phyloP scores from a whole-genome alignment of 352 stramenopile species.

The Globisporangium abappressorium region DNA sequence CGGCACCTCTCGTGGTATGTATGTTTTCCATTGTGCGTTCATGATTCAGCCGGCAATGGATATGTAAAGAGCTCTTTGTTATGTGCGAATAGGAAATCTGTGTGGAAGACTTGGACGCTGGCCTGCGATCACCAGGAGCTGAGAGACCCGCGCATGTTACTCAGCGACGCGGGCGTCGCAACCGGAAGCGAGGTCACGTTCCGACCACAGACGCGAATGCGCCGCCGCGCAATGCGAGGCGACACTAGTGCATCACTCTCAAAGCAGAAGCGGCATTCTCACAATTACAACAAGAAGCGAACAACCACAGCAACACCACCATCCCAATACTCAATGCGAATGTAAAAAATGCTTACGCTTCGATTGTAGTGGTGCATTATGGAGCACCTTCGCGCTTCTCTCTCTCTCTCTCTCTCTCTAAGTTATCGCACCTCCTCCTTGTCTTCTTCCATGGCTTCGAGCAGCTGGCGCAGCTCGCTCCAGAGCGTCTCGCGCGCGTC shows the following conservation, averaged over 20 bases:
- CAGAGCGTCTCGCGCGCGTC: slow-evolving; percentile 76
- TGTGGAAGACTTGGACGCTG: slow-evolving; percentile 25
- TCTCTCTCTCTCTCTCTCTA: slow-evolving; percentile 10
- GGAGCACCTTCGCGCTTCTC: background rate
- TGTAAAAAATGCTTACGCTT: background rate
- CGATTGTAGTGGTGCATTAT: background rate
- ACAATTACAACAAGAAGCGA: background rate
- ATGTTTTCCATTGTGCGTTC: background rate
- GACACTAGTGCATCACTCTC: background rate
- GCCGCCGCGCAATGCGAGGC: background rate
- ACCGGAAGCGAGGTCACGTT: slow-evolving; percentile 19
- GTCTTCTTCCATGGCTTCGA: slow-evolving; percentile 80
- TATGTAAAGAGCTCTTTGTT: background rate
- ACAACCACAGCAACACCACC: background rate
- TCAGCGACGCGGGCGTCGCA: slow-evolving; percentile 11
- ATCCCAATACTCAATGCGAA: background rate
- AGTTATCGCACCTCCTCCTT: slow-evolving; percentile 65
- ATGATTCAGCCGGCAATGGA: background rate
- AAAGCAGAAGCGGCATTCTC: background rate
- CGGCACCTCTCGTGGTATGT: slow-evolving; percentile 19
- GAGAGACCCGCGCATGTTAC: slow-evolving; percentile 12
- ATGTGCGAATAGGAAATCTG: slow-evolving; percentile 10
- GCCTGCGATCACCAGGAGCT: slow-evolving; percentile 13
- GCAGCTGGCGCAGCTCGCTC: slow-evolving; percentile 62
- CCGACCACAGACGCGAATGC: slow-evolving; percentile 8